Evolutionary conservation across 495 filamentous ascomycete species (phyloP).

Genomic region (Pyrenula aspistea): DNA sequence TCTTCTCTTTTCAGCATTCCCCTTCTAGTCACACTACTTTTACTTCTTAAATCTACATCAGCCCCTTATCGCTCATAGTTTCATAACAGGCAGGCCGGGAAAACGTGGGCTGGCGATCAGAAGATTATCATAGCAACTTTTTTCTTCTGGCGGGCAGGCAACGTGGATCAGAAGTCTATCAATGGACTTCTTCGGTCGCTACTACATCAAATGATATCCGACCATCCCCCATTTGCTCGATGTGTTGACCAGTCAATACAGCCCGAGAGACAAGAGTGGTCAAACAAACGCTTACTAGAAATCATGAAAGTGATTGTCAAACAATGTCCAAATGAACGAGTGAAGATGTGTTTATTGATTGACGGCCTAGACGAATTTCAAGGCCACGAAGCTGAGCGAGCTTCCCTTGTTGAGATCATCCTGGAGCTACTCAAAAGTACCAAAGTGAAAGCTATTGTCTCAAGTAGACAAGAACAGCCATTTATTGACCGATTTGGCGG

Average conservation of each 20-base stretch:
- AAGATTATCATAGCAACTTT: slow-evolving; percentile 16
- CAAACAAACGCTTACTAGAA: neutral
- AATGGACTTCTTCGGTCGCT: slow-evolving; percentile 19
- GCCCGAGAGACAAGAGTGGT: neutral
- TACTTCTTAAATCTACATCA: too few relatives aligned
- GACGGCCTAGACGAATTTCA: slow-evolving; percentile 66
- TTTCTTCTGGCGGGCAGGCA: slow-evolving; percentile 20
- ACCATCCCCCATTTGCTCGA: neutral
- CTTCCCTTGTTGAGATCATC: slow-evolving; percentile 5
- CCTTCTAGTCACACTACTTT: too few relatives aligned
- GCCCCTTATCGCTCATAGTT: neutral
- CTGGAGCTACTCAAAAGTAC: slow-evolving; percentile 7
- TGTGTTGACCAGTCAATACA: neutral
- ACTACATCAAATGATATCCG: slow-evolving; percentile 12
- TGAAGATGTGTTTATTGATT: slow-evolving; percentile 33
- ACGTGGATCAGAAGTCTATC: slow-evolving; percentile 9
- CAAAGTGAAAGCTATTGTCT: slow-evolving; percentile 33
- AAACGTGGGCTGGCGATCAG: slow-evolving; percentile 15
- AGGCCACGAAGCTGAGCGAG: slow-evolving; percentile 8
- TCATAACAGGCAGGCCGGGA: neutral
- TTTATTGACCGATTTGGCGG: slow-evolving; percentile 28
- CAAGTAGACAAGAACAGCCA: slow-evolving; percentile 34
- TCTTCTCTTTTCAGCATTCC: too few relatives aligned
- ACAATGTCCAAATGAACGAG: neutral
- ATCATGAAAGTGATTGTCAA: slow-evolving; percentile 60